phyloP scores from a whole-genome alignment of 805 yeast species.

The Starmerella stellata region DNA sequence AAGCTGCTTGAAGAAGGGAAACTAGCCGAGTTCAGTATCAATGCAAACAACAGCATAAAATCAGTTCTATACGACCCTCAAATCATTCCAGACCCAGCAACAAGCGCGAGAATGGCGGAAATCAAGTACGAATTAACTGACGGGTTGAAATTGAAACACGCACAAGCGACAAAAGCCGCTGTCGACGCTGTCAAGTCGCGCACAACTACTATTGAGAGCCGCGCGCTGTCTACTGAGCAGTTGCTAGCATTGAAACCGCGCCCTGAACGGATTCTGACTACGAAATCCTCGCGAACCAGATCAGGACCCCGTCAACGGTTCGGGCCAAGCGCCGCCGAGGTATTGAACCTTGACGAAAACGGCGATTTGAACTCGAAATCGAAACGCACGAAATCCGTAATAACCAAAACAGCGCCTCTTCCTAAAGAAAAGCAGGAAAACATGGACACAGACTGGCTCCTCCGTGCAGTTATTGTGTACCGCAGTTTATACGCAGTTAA shows the following conservation, averaged over 20 bases:
- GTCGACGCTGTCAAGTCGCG: constrained; percentile 6
- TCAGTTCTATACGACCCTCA: constrained; percentile 18
- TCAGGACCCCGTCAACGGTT: constrained; percentile 3
- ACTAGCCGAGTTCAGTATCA: constrained; percentile 18
- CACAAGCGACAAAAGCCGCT: constrained; percentile 1
- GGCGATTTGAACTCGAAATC: neutral
- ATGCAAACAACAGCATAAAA: constrained; percentile 15
- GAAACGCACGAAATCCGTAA: neutral
- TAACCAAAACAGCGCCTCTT: no score
- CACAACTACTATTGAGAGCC: neutral
- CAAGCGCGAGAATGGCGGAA: constrained; percentile 15
- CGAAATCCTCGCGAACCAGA: neutral
- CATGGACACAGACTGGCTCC: constrained; percentile 33
- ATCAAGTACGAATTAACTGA: constrained; percentile 11
- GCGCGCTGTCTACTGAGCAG: constrained; percentile 6
- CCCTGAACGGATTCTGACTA: neutral
- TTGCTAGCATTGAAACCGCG: constrained; percentile 3
- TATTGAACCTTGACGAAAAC: constrained; percentile 3
- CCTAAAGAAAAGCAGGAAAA: constrained; percentile 1
- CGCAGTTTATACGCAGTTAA: constrained; percentile 47
- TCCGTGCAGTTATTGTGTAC: constrained; percentile 27
- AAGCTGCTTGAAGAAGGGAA: constrained; percentile 23
- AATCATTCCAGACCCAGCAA: constrained; percentile 12
- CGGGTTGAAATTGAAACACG: constrained; percentile 2
- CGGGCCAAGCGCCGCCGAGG: constrained; percentile 15